Evolutionary conservation across 23 red algal species (phyloP), one percentile per base, ranked within the genome.

Genomic region (Agarophyton chilense): DNA sequence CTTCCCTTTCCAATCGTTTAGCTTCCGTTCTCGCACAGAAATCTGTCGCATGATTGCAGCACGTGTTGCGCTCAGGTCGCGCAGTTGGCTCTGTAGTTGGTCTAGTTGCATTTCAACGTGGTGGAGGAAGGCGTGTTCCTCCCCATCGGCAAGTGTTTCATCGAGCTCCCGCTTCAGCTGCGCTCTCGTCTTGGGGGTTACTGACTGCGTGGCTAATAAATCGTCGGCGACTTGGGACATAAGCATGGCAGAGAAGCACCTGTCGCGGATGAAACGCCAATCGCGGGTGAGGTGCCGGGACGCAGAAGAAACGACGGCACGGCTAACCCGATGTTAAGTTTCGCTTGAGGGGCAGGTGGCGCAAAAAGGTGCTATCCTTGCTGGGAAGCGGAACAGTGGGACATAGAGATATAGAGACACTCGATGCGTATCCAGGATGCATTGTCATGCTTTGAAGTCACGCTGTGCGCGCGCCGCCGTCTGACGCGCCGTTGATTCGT

Each of bases 1-100:
- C 24, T 78, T 78, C 0, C 73, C 51, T 32, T 78, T 78, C 73
- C 73, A 78, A 32, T 78, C 73, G 36, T 35, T 34, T 54, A 78
- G 44, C 25, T 78, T 78, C 1, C 73, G 11, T 51, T 78, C 4
- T 41, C 44, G 36, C 51, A 78, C 51, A 14, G 73, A 54, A 24
- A 78, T 78, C 25, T 55, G 46, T 8, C 73, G 44, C 51, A 52
- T 51, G 10, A 78, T 50, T 1, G 73, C 9, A 19, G 73, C 73
- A 24, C 73, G 43, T 19, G 6, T 78, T 29, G 73, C 44, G 31
- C 51, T 35, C 4, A 78, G 41, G 1, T 45, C 46, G 1, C 4
- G 6, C 2, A 78, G 44, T 39, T 78, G 40, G 22, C 21, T 8
- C 4, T 78, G 73, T 33, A 78, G 31, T 13, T 9, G 12, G 44